A percentile compares a stretch with the other conserved stretches of the same genome.
phyloP scores from a whole-genome alignment of 441 rosid genomes.

The Capsella rubella region DNA sequence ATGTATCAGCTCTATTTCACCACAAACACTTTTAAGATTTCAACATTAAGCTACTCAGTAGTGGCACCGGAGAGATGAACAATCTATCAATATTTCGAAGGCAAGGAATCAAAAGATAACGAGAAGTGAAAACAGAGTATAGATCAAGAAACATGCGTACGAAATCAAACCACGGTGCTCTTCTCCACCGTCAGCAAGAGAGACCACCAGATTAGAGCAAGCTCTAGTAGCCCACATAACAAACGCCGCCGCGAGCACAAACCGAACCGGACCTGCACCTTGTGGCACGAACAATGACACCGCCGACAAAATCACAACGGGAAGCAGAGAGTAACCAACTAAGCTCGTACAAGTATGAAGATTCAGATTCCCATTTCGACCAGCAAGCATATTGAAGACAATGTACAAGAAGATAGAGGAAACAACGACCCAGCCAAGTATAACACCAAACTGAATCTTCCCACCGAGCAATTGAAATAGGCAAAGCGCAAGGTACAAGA shows the following conservation, averaged over 20 bases:
- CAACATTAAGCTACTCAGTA: neutral
- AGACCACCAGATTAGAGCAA: constrained; percentile 65
- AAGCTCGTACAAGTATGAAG: constrained; percentile 83
- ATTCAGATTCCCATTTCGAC: constrained; percentile 72
- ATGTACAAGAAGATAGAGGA: constrained; percentile 74
- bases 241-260: constrained; percentile 53
- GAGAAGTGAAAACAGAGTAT: constrained; percentile 76
- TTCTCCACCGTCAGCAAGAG: constrained; percentile 76
- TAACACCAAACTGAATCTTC: constrained; percentile 78
- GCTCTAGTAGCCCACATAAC: constrained; percentile 79
- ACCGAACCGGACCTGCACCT: constrained; percentile 51
- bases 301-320: constrained; percentile 73
- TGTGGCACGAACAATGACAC: constrained; percentile 71
- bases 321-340: constrained; percentile 74
- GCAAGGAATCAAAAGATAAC: constrained; percentile 62
- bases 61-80: neutral
- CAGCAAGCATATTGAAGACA: constrained; percentile 85
- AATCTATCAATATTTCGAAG: neutral
- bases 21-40: neutral
- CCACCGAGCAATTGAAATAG: constrained; percentile 77
- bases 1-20: constrained; percentile 16
- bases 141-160: constrained; percentile 85
- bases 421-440: constrained; percentile 82
- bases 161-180: constrained; percentile 78
- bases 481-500: constrained; percentile 69